Conservation (phyloP, 345 rosid genomes). For the Carallia brachiata region DNA sequence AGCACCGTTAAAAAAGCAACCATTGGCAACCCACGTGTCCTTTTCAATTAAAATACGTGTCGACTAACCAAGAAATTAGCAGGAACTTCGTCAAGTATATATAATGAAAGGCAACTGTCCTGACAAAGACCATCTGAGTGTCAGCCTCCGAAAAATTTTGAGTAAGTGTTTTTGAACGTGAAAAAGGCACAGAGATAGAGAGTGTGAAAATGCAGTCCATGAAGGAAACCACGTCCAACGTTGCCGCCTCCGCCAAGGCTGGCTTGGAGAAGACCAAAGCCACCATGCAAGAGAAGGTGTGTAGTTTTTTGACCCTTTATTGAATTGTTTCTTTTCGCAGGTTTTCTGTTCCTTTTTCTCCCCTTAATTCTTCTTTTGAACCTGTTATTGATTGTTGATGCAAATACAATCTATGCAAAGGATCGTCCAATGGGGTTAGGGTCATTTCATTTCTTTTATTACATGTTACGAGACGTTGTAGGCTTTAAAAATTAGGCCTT, state of each 20-base stretch:
- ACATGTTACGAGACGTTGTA: too few relatives aligned
- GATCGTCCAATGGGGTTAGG: too few relatives aligned
- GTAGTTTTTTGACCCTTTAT: neutral
- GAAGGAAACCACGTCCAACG: slow-evolving; percentile 62
- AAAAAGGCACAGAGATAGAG: neutral
- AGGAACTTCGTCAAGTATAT: neutral
- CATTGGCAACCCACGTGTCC: neutral
- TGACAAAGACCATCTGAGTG: too few relatives aligned
- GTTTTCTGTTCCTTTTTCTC: too few relatives aligned
- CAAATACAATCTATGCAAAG: too few relatives aligned
- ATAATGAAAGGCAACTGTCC: neutral
- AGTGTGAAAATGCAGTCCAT: slow-evolving; percentile 38
- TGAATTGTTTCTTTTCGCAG: neutral
- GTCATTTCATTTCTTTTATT: too few relatives aligned
- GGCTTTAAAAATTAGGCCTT: too few relatives aligned
- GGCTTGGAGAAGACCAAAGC: slow-evolving; percentile 83
- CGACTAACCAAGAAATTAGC: neutral
- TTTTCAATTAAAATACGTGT: neutral
- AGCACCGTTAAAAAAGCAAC: too few relatives aligned
- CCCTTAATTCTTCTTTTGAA: too few relatives aligned
- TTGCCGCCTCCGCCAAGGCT: slow-evolving; percentile 75
- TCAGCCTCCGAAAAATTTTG: too few relatives aligned
- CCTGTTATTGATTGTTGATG: too few relatives aligned
- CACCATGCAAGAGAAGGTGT: slow-evolving; percentile 61
- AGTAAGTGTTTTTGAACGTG: neutral